A percentile compares a stretch with the other conserved stretches of the same genome.
Evolutionary conservation across 2,329 filamentous ascomycete species (phyloP).

Genomic region (Ophiobolus disseminans): DNA sequence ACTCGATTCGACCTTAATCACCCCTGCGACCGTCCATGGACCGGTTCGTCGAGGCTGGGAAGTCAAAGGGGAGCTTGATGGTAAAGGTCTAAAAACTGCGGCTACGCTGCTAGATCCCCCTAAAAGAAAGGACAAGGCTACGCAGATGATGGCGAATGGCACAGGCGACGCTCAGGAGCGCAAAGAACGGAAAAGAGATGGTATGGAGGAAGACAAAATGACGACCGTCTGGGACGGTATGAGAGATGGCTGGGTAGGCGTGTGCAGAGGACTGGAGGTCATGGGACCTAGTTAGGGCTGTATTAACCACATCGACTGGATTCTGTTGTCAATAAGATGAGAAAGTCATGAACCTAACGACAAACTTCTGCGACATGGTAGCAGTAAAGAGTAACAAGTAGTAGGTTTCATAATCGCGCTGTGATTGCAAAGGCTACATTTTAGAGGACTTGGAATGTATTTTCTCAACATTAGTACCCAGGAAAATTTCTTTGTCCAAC

Average conservation of each 20-base stretch:
- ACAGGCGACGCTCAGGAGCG: constrained; percentile 35
- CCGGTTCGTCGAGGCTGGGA: constrained; percentile 57
- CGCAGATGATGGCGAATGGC: constrained; percentile 30
- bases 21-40: constrained; percentile 63
- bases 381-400: too few species aligned
- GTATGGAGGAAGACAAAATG: constrained; percentile 39
- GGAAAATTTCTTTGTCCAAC: constrained; percentile 29
- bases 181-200: constrained; percentile 41
- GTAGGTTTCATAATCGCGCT: too few species aligned
- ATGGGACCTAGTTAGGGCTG: constrained; percentile 40
- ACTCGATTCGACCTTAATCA: constrained; percentile 73
- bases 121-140: constrained; percentile 16
- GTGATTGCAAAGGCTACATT: too few species aligned
- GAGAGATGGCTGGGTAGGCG: constrained; percentile 42
- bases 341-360: too few species aligned
- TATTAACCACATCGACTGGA: too few species aligned
- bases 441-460: constrained; percentile 7
- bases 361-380: too few species aligned
- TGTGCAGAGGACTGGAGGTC: constrained; percentile 42
- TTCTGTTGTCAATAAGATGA: too few species aligned
- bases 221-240: constrained; percentile 39
- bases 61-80: constrained; percentile 47
- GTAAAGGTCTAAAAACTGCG: constrained; percentile 39
- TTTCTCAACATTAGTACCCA: constrained; percentile 9
- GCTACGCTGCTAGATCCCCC: constrained; percentile 16